Conservation (phyloP, 192 early-diverging fungal genomes). For the Backusella luteola region DNA sequence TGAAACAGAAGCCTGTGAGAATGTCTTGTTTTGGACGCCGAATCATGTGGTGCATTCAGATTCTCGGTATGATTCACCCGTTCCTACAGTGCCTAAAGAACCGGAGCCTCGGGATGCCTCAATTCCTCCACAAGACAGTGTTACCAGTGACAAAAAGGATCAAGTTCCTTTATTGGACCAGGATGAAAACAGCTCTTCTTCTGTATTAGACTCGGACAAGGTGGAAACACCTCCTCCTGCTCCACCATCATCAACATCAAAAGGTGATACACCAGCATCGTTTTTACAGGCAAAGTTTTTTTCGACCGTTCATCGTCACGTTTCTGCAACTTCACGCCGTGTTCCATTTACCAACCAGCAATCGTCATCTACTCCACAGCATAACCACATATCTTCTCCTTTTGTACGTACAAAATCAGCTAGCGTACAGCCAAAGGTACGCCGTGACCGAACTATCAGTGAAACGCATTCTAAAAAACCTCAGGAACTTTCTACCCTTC, state of each 20-base stretch:
- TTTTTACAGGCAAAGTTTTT: constrained; percentile 37
- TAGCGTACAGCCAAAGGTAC: background rate
- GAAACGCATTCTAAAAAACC: background rate
- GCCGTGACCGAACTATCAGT: background rate
- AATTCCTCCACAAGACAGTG: background rate
- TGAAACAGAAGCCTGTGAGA: constrained; percentile 15
- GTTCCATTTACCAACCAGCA: constrained; percentile 2
- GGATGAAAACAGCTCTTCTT: background rate
- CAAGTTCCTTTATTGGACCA: background rate
- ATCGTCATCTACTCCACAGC: background rate
- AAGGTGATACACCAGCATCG: background rate
- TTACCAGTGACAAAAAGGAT: background rate
- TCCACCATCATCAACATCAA: background rate
- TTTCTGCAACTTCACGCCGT: constrained; percentile 5
- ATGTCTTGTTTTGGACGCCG: constrained; percentile 1
- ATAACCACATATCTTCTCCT: background rate
- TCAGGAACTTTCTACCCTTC: background rate
- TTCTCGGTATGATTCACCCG: constrained; percentile 2
- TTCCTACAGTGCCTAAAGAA: background rate
- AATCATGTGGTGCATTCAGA: constrained; percentile 12
- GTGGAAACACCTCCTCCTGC: background rate
- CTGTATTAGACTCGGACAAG: background rate
- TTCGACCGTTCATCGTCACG: constrained; percentile 24
- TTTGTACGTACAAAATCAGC: constrained; percentile 10
- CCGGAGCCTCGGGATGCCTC: constrained; percentile 10